Conservation (phyloP, 2,329 filamentous ascomycete genomes). For the Pseudopithomyces maydicus region DNA sequence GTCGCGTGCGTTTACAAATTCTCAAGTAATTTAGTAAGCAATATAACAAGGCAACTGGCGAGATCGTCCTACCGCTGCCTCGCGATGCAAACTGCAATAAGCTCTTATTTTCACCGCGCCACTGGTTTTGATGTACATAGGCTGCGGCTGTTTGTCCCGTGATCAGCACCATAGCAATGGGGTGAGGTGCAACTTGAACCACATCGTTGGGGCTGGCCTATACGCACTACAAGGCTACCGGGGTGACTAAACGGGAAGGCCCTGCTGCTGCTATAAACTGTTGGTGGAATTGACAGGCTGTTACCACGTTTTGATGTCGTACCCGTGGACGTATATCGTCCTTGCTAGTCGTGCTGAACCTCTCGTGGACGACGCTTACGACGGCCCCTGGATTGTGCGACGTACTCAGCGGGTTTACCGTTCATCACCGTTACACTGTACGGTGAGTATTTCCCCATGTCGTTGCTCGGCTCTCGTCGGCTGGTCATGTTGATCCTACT, state of each 20-base stretch:
- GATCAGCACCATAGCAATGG: not conserved
- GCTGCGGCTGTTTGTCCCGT: not conserved
- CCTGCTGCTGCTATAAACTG: not conserved
- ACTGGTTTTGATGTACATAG: not conserved
- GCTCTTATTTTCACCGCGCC: not conserved
- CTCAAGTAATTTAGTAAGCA: not conserved
- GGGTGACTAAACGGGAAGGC: not conserved
- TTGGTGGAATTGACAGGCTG: not conserved
- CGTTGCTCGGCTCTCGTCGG: not conserved
- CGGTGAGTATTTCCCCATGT: not conserved
- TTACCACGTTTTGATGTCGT: conserved; percentile 3
- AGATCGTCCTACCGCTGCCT: not conserved
- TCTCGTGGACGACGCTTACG: not conserved
- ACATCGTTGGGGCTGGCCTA: not conserved
- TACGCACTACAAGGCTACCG: not conserved
- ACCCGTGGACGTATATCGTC: not conserved
- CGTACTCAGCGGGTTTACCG: not conserved
- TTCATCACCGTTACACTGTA: conserved; percentile 4
- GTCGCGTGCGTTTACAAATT: not conserved
- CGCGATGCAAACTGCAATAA: not conserved
- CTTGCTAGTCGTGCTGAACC: not conserved
- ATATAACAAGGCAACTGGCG: not conserved
- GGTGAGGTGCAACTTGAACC: conserved; percentile 3
- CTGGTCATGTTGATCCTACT: not conserved
- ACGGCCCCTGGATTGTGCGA: conserved; percentile 1